Percentiles rank a stretch among this genome's conserved stretches.
Conservation (phyloP, 2,329 filamentous ascomycete species). For the Tolypocladium guangdongense region DNA sequence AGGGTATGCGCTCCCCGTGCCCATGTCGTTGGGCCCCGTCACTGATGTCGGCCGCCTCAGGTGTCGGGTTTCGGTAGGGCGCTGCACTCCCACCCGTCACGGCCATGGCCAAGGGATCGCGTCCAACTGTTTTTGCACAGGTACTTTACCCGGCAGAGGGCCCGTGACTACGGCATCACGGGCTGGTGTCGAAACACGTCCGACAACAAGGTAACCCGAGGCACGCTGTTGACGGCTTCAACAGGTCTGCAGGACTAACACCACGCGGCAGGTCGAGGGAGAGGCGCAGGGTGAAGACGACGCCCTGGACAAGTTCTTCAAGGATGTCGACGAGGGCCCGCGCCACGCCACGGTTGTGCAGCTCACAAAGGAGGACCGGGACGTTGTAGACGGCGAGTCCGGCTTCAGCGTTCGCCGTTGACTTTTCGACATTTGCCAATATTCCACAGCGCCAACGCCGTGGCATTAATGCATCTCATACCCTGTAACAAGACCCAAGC, state of each 20-base stretch:
- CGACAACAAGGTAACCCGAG: constrained; percentile 46
- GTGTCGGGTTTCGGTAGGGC: constrained; percentile 43
- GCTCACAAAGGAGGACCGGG: constrained; percentile 58
- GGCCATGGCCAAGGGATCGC: too few relatives aligned
- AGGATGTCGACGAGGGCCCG: constrained; percentile 67
- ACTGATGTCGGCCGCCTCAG: constrained; percentile 19
- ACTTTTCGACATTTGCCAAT: constrained; percentile 3
- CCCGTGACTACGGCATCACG: constrained; percentile 37
- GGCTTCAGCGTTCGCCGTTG: constrained; percentile 46
- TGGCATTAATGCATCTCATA: background rate
- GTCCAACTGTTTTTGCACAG: constrained; percentile 15
- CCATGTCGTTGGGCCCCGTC: constrained; percentile 15
- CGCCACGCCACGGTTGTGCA: constrained; percentile 60
- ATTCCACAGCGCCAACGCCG: background rate
- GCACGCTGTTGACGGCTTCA: too few relatives aligned
- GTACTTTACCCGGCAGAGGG: constrained; percentile 44
- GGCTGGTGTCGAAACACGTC: constrained; percentile 53
- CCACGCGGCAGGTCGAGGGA: constrained; percentile 62
- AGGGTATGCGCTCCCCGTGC: constrained; percentile 38
- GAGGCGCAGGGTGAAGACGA: constrained; percentile 71
- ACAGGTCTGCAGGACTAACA: background rate
- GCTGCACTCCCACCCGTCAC: background rate
- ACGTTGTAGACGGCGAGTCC: constrained; percentile 54
- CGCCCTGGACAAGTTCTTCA: constrained; percentile 56
- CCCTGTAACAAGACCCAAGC: background rate